These are phyloP conservation scores for Mycena amicta DNA, from an alignment of 768 basidiomycete genomes.

Conservation along the genomic window DNA sequence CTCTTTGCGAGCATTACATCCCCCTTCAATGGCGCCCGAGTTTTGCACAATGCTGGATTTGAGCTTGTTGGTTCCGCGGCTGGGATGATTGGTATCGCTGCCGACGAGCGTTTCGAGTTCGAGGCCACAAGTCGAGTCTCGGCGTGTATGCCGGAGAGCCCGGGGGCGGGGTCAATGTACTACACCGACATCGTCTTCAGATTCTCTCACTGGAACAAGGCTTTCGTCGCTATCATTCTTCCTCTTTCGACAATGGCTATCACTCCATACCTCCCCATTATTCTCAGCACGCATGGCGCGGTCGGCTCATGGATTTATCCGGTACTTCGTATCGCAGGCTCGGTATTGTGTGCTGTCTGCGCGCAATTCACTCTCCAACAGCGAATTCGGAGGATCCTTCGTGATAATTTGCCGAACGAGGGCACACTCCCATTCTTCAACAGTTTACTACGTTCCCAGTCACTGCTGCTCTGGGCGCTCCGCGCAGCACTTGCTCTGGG, in stretches of 20 bases:
- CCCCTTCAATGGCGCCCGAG: neutral
- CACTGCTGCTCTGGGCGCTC: neutral
- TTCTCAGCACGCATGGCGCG: neutral
- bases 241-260: neutral
- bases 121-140: neutral
- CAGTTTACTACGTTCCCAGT: neutral
- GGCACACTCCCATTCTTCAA: too few relatives aligned
- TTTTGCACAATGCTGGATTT: neutral
- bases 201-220: neutral
- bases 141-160: neutral
- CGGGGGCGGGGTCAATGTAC: neutral
- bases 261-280: neutral
- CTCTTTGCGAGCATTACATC: slow-evolving; percentile 7
- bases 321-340: neutral
- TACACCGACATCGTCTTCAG: neutral
- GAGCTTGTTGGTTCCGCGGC: neutral
- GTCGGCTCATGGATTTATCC: neutral
- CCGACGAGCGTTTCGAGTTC: neutral
- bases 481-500: neutral
- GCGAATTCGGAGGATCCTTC: neutral
- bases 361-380: neutral
- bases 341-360: neutral
- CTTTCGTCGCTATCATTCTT: neutral
- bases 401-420: too few relatives aligned
- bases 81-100: neutral